Percentiles rank a stretch among this genome's conserved stretches.
Evolutionary conservation across 768 basidiomycete genomes (phyloP).

Genomic region (Russula vinacea): DNA sequence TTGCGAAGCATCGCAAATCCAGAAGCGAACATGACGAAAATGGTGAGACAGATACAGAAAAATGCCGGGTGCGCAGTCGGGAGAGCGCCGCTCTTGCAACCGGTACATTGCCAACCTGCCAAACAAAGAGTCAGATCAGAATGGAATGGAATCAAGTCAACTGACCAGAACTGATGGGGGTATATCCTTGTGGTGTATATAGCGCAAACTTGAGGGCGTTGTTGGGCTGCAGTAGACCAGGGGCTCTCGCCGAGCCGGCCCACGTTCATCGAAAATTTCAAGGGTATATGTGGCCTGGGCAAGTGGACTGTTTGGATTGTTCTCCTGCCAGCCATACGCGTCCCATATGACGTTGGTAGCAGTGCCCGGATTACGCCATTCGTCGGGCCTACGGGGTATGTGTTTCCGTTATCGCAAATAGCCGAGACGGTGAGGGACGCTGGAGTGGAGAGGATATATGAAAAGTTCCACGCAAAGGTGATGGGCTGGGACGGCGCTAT

Average conservation of each 20-base stretch:
- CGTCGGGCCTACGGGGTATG: slow-evolving; percentile 82
- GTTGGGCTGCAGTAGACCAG: slow-evolving; percentile 69
- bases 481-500: slow-evolving; percentile 69
- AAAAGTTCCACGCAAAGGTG: slow-evolving; percentile 92
- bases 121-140: slow-evolving; percentile 4
- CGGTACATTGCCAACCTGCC: slow-evolving; percentile 55
- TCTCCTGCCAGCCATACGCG: slow-evolving; percentile 67
- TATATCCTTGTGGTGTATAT: slow-evolving; percentile 75
- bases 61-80: slow-evolving; percentile 50
- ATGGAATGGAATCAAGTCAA: slow-evolving; percentile 3
- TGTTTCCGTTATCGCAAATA: slow-evolving; percentile 81
- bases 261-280: slow-evolving; percentile 78
- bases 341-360: slow-evolving; percentile 80
- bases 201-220: slow-evolving; percentile 74
- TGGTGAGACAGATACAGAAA: slow-evolving; percentile 51
- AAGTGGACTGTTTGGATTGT: slow-evolving; percentile 59
- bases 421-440: slow-evolving; percentile 77
- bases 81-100: slow-evolving; percentile 46
- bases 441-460: slow-evolving; percentile 66
- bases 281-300: slow-evolving; percentile 76
- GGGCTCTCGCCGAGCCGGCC: slow-evolving; percentile 55
- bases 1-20: slow-evolving; percentile 56
- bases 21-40: slow-evolving; percentile 64
- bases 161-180: slow-evolving; percentile 54
- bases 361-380: slow-evolving; percentile 67